Evolutionary conservation across 208 protist genomes (phyloP).

Genomic region (Phytomonas sp.): DNA sequence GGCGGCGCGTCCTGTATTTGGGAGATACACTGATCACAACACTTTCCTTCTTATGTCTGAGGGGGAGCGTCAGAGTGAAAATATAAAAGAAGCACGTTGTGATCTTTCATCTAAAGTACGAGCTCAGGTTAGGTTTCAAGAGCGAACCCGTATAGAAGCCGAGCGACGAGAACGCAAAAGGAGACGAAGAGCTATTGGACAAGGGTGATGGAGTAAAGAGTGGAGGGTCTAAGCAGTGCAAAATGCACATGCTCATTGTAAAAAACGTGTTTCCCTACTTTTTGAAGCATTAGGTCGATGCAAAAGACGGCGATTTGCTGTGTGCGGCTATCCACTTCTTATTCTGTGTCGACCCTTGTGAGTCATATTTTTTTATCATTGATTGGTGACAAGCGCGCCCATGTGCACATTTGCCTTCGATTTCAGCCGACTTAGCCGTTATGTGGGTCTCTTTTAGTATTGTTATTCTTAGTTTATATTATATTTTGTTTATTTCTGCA

Average conservation of each 20-base stretch:
- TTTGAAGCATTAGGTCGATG: background rate
- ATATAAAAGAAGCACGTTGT: background rate
- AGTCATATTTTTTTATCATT: background rate
- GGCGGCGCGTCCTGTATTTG: background rate
- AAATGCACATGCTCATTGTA: background rate
- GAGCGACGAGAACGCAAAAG: background rate
- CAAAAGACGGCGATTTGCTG: background rate
- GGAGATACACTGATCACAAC: background rate
- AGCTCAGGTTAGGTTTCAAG: background rate
- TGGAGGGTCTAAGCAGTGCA: background rate
- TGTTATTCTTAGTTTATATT: background rate
- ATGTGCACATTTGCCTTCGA: background rate
- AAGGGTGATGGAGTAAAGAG: background rate
- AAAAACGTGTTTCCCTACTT: background rate
- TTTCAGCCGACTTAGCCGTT: background rate
- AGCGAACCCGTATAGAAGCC: background rate
- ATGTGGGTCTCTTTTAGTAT: background rate
- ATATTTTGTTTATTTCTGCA: background rate
- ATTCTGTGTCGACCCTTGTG: background rate
- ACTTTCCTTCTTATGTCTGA: background rate
- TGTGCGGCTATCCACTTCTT: background rate
- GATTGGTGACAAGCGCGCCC: background rate
- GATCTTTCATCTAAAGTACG: background rate
- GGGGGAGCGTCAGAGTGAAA: background rate
- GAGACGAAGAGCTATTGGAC: background rate